phyloP scores from a whole-genome alignment of 805 yeast species.

The Saccharomycopsis olivae region DNA sequence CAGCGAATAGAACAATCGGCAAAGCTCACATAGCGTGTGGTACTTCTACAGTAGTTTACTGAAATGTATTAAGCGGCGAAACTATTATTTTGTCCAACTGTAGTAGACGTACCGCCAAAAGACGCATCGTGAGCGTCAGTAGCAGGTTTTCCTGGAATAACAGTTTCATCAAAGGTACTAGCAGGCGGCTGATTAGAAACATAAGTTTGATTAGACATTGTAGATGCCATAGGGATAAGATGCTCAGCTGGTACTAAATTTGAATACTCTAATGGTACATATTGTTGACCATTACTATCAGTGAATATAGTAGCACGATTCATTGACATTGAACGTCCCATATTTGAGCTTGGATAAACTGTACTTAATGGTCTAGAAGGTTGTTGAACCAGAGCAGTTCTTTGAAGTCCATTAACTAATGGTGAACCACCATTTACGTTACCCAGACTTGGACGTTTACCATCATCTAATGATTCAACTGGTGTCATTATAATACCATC shows the following conservation, averaged over 20 bases:
- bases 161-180: conserved; percentile 3
- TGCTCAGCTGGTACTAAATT: background rate
- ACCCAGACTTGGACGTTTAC: background rate
- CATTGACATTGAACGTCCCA: background rate
- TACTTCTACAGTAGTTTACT: too few relatives aligned
- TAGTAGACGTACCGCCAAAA: conserved; percentile 13
- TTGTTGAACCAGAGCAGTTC: conserved; percentile 1
- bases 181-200: background rate
- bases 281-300: background rate
- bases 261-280: background rate
- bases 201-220: background rate
- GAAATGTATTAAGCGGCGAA: too few relatives aligned
- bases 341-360: conserved; percentile 1
- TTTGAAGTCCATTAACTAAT: background rate
- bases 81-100: conserved; percentile 15
- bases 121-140: background rate
- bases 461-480: conserved; percentile 5
- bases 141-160: background rate
- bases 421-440: background rate
- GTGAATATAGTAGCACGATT: background rate
- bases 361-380: conserved; percentile 3
- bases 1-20: too few relatives aligned
- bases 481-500: conserved; percentile 12
- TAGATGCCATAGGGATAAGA: background rate
- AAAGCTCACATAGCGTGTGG: too few relatives aligned